Conservation (phyloP, 345 rosid species). For the Reutealis trisperma region DNA sequence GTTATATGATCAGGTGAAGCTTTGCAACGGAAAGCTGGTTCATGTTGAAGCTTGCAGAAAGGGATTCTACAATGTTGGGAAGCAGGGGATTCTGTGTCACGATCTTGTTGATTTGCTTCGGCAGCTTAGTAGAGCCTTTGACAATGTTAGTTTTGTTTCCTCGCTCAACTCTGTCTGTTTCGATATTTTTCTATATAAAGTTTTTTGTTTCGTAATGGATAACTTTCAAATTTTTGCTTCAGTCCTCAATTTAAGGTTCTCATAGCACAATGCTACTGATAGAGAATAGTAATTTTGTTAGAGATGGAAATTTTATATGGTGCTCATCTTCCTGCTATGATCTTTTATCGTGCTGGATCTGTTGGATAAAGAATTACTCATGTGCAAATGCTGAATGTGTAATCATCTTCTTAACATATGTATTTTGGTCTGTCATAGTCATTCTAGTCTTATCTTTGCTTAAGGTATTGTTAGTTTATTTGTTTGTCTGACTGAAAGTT, state of each 20-base stretch:
- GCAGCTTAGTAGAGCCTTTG: slow-evolving; percentile 89
- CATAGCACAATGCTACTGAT: too few relatives aligned
- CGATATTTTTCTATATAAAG: not conserved
- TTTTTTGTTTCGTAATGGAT: not conserved
- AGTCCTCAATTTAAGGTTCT: too few relatives aligned
- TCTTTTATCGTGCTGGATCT: too few relatives aligned
- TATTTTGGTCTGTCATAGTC: too few relatives aligned
- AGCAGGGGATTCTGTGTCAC: slow-evolving; percentile 74
- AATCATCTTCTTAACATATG: too few relatives aligned
- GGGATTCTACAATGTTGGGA: slow-evolving; percentile 80
- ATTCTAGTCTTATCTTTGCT: too few relatives aligned
- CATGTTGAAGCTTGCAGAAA: slow-evolving; percentile 78
- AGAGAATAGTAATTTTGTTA: too few relatives aligned
- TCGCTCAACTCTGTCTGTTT: not conserved
- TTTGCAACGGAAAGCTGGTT: slow-evolving; percentile 90
- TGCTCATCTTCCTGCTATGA: too few relatives aligned
- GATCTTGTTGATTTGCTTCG: slow-evolving; percentile 90
- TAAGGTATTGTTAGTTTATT: too few relatives aligned
- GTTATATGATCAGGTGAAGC: slow-evolving; percentile 63
- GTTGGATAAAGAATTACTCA: too few relatives aligned
- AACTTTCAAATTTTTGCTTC: not conserved
- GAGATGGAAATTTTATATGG: too few relatives aligned
- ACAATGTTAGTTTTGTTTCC: slow-evolving; percentile 53
- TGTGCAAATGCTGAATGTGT: too few relatives aligned
- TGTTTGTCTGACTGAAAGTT: not conserved